Conservation (phyloP, 1,139 yeast species). For the Schwanniomyces etchellsii region DNA sequence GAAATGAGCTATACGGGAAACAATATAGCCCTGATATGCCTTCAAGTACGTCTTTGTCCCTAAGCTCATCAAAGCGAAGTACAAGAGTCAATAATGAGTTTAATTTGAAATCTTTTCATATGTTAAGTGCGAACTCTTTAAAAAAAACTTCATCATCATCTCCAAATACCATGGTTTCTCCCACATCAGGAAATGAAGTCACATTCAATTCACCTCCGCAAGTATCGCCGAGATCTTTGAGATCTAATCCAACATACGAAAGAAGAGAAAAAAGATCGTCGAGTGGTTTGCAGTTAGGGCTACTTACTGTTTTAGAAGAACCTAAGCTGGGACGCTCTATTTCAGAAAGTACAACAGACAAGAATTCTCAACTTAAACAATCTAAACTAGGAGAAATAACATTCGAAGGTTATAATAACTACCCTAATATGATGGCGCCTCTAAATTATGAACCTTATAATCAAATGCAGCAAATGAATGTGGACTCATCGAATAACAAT, state of each 20-base stretch:
- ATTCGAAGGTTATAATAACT: too few species aligned
- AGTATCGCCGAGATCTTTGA: background rate
- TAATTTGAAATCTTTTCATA: conserved; percentile 35
- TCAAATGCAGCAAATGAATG: too few species aligned
- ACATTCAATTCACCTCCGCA: background rate
- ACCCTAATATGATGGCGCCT: too few species aligned
- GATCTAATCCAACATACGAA: conserved; percentile 7
- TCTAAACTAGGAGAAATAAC: too few species aligned
- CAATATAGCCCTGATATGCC: conserved; percentile 7
- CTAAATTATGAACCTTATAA: too few species aligned
- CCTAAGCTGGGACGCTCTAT: too few species aligned
- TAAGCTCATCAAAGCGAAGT: conserved; percentile 9
- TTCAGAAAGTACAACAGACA: too few species aligned
- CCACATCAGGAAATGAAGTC: background rate
- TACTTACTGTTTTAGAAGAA: conserved; percentile 38
- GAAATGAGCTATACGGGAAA: conserved; percentile 14
- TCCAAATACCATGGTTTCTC: conserved; percentile 1
- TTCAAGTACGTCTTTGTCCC: conserved; percentile 12
- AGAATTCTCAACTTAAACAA: too few species aligned
- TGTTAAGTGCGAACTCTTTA: conserved; percentile 11
- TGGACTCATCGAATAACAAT: too few species aligned
- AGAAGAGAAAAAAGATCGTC: conserved; percentile 29
- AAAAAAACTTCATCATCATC: conserved; percentile 24
- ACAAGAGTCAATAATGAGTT: conserved; percentile 21
- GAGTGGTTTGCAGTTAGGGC: conserved; percentile 35